Conservation (phyloP, 2,329 filamentous ascomycete genomes). For the Scopulariopsis brevicaulis region DNA sequence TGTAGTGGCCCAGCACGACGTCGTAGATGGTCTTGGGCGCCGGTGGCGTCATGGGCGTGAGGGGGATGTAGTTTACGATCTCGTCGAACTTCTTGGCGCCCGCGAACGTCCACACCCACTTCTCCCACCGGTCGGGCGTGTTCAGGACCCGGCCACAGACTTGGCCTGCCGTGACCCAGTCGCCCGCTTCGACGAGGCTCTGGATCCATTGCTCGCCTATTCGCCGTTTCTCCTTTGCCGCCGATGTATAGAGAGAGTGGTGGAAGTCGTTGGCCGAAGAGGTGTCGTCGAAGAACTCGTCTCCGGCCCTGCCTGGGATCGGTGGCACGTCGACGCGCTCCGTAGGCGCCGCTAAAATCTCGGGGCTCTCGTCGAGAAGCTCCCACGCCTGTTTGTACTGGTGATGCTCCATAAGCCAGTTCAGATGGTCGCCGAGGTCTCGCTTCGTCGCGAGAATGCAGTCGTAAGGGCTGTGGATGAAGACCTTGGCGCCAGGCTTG, state of each 20-base stretch:
- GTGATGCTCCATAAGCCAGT: slow-evolving; percentile 73
- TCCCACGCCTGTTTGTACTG: slow-evolving; percentile 83
- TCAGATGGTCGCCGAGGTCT: slow-evolving; percentile 73
- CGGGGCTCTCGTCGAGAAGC: slow-evolving; percentile 77
- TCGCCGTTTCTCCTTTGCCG: slow-evolving; percentile 77
- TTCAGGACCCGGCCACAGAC: slow-evolving; percentile 75
- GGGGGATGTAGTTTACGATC: slow-evolving; percentile 75
- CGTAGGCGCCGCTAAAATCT: slow-evolving; percentile 39
- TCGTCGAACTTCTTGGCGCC: slow-evolving; percentile 80
- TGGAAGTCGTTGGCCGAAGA: slow-evolving; percentile 26
- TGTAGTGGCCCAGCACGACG: slow-evolving; percentile 79
- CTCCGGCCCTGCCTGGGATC: slow-evolving; percentile 11
- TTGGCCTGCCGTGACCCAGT: slow-evolving; percentile 70
- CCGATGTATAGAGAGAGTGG: slow-evolving; percentile 45
- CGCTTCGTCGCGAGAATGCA: slow-evolving; percentile 86
- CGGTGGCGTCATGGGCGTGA: slow-evolving; percentile 63
- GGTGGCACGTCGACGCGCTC: slow-evolving; percentile 20
- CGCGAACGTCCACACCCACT: slow-evolving; percentile 90
- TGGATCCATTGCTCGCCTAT: slow-evolving; percentile 92
- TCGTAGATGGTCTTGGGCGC: slow-evolving; percentile 79
- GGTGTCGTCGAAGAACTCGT: slow-evolving; percentile 63
- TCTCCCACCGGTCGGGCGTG: slow-evolving; percentile 77
- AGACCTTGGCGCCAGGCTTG: slow-evolving; percentile 59
- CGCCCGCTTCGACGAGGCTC: slow-evolving; percentile 61
- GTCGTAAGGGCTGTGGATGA: slow-evolving; percentile 93